These are phyloP conservation scores for Amoebophrya sp. DNA, from an alignment of 169 alveolate species.

Conservation along the genomic window DNA sequence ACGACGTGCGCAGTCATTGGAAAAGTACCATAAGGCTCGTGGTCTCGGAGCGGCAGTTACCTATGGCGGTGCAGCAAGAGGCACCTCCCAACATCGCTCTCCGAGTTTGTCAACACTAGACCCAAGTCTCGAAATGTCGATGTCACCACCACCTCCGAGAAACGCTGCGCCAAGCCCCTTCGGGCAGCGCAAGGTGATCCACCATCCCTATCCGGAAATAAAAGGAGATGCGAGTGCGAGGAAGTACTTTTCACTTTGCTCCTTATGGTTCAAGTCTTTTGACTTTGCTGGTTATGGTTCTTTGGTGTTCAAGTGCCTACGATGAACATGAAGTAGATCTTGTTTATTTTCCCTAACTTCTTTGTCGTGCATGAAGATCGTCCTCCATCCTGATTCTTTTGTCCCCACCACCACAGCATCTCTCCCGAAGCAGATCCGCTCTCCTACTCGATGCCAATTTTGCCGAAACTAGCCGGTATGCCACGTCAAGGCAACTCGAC, in stretches of 20 bases:
- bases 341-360: background rate
- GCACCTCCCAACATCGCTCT: background rate
- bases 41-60: background rate
- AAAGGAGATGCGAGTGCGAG: background rate
- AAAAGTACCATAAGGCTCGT: background rate
- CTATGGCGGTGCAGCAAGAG: background rate
- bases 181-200: background rate
- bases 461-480: background rate
- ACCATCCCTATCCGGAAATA: background rate
- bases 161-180: background rate
- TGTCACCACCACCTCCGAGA: background rate
- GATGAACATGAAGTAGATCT: background rate
- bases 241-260: background rate
- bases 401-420: background rate
- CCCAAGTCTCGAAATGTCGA: background rate
- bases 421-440: background rate
- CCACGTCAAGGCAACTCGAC: background rate
- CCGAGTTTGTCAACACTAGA: background rate
- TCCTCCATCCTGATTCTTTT: background rate
- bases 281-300: background rate
- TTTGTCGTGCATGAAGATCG: background rate
- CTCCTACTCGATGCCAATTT: background rate
- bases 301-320: background rate
- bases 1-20: background rate
- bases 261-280: background rate